Conservation (phyloP, 2,329 filamentous ascomycete genomes). For the Colletotrichum sp. region DNA sequence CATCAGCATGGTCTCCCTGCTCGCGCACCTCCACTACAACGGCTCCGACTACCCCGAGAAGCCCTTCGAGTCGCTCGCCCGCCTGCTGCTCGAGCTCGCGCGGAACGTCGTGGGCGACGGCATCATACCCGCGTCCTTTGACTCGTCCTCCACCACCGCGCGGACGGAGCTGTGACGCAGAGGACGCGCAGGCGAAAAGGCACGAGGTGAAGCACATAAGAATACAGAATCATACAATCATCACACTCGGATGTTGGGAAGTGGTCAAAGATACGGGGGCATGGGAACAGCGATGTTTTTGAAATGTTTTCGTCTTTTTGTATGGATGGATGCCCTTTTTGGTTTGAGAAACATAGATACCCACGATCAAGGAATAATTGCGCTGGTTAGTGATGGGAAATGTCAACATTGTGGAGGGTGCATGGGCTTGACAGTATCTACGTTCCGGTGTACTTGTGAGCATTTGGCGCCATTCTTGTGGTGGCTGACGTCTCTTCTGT, state of each 20-base stretch:
- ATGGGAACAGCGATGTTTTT: background rate
- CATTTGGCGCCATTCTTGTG: background rate
- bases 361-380: background rate
- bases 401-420: background rate
- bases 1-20: conserved; percentile 73
- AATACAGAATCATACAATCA: background rate
- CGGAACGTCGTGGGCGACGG: background rate
- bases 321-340: background rate
- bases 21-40: conserved; percentile 70
- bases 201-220: background rate
- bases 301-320: background rate
- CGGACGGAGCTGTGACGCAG: background rate
- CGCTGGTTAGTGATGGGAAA: background rate
- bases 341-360: conserved; percentile 15
- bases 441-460: no score
- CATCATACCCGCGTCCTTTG: background rate
- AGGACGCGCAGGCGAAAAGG: background rate
- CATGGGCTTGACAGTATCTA: background rate
- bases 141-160: background rate
- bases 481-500: background rate
- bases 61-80: conserved; percentile 38
- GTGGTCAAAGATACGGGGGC: background rate
- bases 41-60: conserved; percentile 66
- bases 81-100: background rate
- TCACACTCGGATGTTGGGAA: background rate